Evolutionary conservation across 2,329 filamentous ascomycete species (phyloP), one percentile per base, ranked within the genome.

Genomic region (Aureobasidium mangrovei): DNA sequence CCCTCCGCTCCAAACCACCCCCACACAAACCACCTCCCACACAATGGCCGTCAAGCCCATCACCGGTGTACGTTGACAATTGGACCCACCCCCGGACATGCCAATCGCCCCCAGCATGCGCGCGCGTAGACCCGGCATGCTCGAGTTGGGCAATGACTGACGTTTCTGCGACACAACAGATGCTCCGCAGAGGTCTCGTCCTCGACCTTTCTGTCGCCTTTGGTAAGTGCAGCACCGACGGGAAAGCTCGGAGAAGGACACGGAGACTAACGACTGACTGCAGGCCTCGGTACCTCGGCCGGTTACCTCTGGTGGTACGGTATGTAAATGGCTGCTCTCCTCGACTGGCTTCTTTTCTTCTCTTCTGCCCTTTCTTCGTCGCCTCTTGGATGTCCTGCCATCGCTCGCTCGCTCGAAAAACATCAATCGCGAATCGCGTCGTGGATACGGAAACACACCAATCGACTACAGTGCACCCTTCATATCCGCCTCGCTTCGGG

Each of bases 221-320:
- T 65, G 83, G 82, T 83, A 74, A 70, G 81, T 75, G 42, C 28
- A n/a, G n/a, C 12, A 31, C 7, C 40, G 2, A 33, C 26, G 24
- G 18, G 33, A 44, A 18, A n/a, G n/a, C 12, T 32, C 7, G 45
- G 2, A 33, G 32, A 31, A 12, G 33, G 40, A 18, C 47, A 43
- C 9, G 28, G 12, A 27, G 8, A 27, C 40, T 52, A 27, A 42
- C 42, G 9, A 26, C 10, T 8, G 4, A 53, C 3, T 9, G 32
- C 9, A 83, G 80, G 81, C 70, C 78, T 84, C 67, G 81, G 81
- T 64, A 75, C 77, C 61, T 73, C 79, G 61, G 74, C 75, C 68
- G 82, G 81, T 62, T 85, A 84, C 71, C 75, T 78, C 67, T 85
- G 77, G 75, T 85, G 82, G 82, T 85, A 85, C 73, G 81, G 73